A percentile compares a stretch with the other conserved stretches of the same genome.
Conservation (phyloP, 176 grass and related monocot genomes). For the Thinopyrum elongatum region DNA sequence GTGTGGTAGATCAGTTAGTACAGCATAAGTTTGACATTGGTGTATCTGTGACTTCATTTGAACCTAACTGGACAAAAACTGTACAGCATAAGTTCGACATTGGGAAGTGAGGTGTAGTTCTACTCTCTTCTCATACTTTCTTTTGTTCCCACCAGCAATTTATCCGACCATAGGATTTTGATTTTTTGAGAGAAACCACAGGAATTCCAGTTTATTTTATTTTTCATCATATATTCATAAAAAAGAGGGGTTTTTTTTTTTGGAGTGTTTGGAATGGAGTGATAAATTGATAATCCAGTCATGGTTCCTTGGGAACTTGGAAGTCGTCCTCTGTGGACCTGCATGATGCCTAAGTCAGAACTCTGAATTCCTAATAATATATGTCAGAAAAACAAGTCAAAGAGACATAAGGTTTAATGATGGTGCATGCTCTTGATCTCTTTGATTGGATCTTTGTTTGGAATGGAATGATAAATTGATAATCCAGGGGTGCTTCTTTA, state of each 20-base stretch:
- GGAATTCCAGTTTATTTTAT: too few relatives aligned
- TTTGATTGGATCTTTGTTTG: not conserved
- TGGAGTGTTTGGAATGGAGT: not conserved
- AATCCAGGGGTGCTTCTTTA: conserved; percentile 3
- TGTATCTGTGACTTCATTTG: not conserved
- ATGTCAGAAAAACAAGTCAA: not conserved
- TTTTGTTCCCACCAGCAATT: not conserved
- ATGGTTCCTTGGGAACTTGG: not conserved
- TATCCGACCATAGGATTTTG: too few relatives aligned
- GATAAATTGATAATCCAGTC: not conserved
- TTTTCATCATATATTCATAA: too few relatives aligned
- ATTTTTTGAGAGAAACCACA: too few relatives aligned
- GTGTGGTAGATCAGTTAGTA: not conserved
- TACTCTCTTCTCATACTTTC: not conserved
- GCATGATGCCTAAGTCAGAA: not conserved
- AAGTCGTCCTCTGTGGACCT: too few relatives aligned
- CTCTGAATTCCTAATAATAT: not conserved
- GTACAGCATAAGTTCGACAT: not conserved
- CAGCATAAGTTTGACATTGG: not conserved
- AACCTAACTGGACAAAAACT: not conserved
- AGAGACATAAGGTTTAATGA: not conserved
- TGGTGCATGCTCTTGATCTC: not conserved
- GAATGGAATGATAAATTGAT: conserved; percentile 13
- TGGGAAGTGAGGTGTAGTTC: not conserved
- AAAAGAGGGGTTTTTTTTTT: not conserved